These are phyloP conservation scores for Fusarium humuli DNA, from an alignment of 2,329 filamentous ascomycete species.

Conservation along the genomic window DNA sequence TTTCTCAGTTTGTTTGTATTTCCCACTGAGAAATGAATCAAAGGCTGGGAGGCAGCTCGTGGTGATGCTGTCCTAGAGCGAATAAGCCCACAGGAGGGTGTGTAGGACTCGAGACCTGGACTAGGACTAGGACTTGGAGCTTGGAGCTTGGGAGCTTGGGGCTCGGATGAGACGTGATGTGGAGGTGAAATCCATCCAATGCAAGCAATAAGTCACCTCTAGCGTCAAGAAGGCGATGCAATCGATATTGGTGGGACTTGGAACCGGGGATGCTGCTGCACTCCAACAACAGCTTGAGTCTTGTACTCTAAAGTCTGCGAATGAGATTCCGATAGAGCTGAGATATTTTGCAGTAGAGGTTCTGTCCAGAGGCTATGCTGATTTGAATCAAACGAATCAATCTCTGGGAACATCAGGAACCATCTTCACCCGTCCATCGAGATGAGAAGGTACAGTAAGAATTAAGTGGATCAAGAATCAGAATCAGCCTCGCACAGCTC, in stretches of 20 bases:
- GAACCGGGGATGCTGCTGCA: neutral
- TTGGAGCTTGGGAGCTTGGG: constrained; percentile 44
- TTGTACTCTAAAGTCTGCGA: neutral
- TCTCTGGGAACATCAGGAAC: neutral
- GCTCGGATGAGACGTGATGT: constrained; percentile 25
- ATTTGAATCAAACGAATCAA: neutral
- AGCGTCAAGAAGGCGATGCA: neutral
- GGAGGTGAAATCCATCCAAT: constrained; percentile 22
- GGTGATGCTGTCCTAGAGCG: constrained; percentile 43
- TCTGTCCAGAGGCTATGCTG: neutral
- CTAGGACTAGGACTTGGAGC: constrained; percentile 44
- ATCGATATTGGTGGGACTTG: constrained; percentile 1
- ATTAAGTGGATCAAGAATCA: neutral
- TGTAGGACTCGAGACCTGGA: constrained; percentile 49
- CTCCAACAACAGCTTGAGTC: neutral
- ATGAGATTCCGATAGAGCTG: neutral
- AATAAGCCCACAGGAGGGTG: constrained; percentile 44
- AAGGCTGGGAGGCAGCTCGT: constrained; percentile 46
- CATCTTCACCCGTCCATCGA: neutral
- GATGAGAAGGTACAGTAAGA: neutral
- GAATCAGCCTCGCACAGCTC: constrained; percentile 41
- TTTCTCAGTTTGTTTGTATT: constrained; percentile 38
- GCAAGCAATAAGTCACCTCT: constrained; percentile 9
- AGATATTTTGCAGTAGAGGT: neutral
- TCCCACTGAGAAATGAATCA: constrained; percentile 16